phyloP scores from a whole-genome alignment of 305 asterid genomes.

The Fraxinus dipetala region DNA sequence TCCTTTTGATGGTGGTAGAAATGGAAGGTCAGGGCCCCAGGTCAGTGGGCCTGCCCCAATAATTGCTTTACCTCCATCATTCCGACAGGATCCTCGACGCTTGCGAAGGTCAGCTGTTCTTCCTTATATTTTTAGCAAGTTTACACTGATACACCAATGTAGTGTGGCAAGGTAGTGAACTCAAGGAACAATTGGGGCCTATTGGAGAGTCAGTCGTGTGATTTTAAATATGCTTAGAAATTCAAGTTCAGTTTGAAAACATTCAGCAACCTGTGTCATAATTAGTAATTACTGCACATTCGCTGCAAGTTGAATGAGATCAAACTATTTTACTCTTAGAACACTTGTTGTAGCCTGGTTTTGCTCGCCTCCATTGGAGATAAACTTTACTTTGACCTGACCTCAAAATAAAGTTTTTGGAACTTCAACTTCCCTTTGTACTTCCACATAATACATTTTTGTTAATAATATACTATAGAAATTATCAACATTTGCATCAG shows the following conservation, averaged over 20 bases:
- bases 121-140: neutral
- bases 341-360: neutral
- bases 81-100: slow-evolving; percentile 92
- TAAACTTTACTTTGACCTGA: neutral
- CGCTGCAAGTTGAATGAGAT: neutral
- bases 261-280: neutral
- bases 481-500: neutral
- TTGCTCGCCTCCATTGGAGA: neutral
- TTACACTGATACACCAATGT: neutral
- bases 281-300: neutral
- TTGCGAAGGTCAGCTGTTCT: slow-evolving; percentile 65
- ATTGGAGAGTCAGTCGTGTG: neutral
- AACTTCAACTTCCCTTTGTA: neutral
- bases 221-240: neutral
- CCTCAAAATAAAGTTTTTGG: neutral
- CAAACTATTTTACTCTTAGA: neutral
- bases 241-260: neutral
- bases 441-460: neutral
- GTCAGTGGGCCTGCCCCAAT: slow-evolving; percentile 65
- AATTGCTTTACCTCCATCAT: slow-evolving; percentile 68
- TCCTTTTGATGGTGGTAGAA: slow-evolving; percentile 83
- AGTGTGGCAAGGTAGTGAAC: neutral
- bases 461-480: neutral
- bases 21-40: slow-evolving; percentile 73
- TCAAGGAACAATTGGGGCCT: neutral